Base-by-base conservation (phyloP, 768 basidiomycete species). In the Amanita brunnescens region DNA sequence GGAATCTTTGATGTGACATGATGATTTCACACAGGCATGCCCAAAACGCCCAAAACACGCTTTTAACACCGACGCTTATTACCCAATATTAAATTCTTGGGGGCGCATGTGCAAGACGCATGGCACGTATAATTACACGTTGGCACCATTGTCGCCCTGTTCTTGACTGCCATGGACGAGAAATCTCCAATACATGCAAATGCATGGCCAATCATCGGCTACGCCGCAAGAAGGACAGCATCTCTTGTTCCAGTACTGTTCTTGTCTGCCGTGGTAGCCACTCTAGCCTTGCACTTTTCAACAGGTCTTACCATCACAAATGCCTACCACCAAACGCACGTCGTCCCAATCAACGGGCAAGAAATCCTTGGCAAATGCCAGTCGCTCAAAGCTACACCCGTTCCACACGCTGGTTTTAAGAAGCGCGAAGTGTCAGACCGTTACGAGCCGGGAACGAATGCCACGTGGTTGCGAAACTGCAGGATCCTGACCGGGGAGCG, bases 381-480 rank as follows among this genome's bases (percentile, higher is more conserved):
- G 68, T 72, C 60, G 63, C 68, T 68, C 67, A 79, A 63, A 68
- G 70, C 54, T 67, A 71, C 47, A 64, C 81, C 86, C 38, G 62
- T 61, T 24, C 65, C 64, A 20, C 59, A 70, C 13, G 50, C 58
- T 6, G 51, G 58, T n/a, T 77, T 76, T 49, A 58, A 58, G 43
- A 64, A 65, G 30, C 70, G 78, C 14, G 68, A 74, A 26, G 61
- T 62, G 40, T 87, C 85, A 2, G 87, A 89, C 59, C 67, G 87
- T 35, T 85, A 76, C 55, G 84, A 81, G 57, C 66, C 67, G 3
- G 87, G 83, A 1, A 87, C 86, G 0, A 73, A 73, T 33, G 67
- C 84, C 1, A 82, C 81, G 16, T 71, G 83, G 56, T 81, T 95
- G 56, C 73, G 74, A 59, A 88, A 92, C 62, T 85, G 80, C 2